Percentiles rank a stretch among this genome's conserved stretches.
phyloP scores from a whole-genome alignment of 768 basidiomycete species.

The Infundibulicybe gibba region DNA sequence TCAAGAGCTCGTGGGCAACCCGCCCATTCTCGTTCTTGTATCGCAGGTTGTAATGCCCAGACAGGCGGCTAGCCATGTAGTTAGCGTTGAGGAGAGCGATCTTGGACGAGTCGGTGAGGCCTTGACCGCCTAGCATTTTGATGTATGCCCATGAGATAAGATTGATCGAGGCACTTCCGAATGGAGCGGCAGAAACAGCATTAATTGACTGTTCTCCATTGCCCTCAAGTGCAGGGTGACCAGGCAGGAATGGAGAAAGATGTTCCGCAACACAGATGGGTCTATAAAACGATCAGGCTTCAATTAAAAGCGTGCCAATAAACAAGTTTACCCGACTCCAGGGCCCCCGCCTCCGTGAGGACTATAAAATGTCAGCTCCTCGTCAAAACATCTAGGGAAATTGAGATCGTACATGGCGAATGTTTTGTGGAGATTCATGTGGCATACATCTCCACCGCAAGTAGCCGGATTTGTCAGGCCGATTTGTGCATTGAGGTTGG shows the following conservation, averaged over 20 bases:
- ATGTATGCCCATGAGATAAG: slow-evolving; percentile 99
- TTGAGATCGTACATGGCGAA: slow-evolving; percentile 75
- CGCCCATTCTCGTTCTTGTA: slow-evolving; percentile 90
- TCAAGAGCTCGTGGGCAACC: slow-evolving; percentile 94
- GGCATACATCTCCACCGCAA: slow-evolving; percentile 98
- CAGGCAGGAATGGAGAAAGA: slow-evolving; percentile 91
- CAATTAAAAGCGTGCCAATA: slow-evolving; percentile 3
- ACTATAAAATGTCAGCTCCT: slow-evolving; percentile 31
- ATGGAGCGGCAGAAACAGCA: slow-evolving; percentile 90
- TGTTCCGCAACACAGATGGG: slow-evolving; percentile 95
- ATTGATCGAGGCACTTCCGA: slow-evolving; percentile 91
- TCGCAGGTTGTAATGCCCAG: slow-evolving; percentile 78
- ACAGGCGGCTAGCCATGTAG: slow-evolving; percentile 90
- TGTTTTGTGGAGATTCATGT: slow-evolving; percentile 97
- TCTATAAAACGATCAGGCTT: slow-evolving; percentile 24
- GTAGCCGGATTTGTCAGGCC: slow-evolving; percentile 89
- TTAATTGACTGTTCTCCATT: slow-evolving; percentile 73
- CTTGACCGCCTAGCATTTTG: slow-evolving; percentile 97
- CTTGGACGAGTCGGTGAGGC: slow-evolving; percentile 81
- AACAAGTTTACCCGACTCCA: slow-evolving; percentile 72
- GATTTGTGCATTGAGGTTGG: slow-evolving; percentile 93
- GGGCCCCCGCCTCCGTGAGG: slow-evolving; percentile 98
- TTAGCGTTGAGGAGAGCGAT: slow-evolving; percentile 93
- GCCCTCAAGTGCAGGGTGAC: slow-evolving; percentile 70
- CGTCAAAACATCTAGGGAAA: background rate